Percentiles rank a stretch among this genome's conserved stretches.
phyloP scores from a whole-genome alignment of 2,329 filamentous ascomycete genomes.

The Sclerotinia minor region DNA sequence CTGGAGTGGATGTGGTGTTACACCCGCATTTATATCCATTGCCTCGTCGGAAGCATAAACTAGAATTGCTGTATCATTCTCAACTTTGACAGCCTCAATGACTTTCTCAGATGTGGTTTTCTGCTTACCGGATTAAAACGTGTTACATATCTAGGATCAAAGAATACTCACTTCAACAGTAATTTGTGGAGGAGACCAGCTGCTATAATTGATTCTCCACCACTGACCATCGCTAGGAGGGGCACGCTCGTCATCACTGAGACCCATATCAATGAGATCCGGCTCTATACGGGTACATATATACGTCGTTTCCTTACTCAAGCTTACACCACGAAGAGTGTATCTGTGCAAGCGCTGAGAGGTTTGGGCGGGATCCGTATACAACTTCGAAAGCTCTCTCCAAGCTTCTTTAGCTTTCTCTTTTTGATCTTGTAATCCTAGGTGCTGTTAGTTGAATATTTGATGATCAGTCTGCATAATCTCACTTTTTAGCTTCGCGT shows the following conservation, averaged over 20 bases:
- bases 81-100: constrained; percentile 49
- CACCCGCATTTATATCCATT: constrained; percentile 39
- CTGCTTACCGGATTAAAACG: constrained; percentile 40
- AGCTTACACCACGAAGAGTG: constrained; percentile 53
- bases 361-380: constrained; percentile 39
- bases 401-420: constrained; percentile 37
- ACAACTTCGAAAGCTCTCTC: constrained; percentile 46
- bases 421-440: constrained; percentile 39
- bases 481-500: constrained; percentile 40
- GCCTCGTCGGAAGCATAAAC: constrained; percentile 57
- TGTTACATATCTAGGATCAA: background rate
- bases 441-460: constrained; percentile 28
- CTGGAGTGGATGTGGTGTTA: constrained; percentile 45
- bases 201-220: constrained; percentile 54
- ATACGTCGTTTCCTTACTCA: constrained; percentile 50
- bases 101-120: constrained; percentile 51
- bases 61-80: constrained; percentile 51
- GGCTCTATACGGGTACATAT: constrained; percentile 49
- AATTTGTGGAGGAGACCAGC: constrained; percentile 46
- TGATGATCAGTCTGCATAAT: background rate
- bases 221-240: constrained; percentile 49
- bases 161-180: constrained; percentile 50
- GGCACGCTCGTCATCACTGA: constrained; percentile 40
- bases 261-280: constrained; percentile 47
- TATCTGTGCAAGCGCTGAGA: constrained; percentile 44